Evolutionary conservation across 345 rosid species (phyloP), one percentile per base, ranked within the genome.

Genomic region (Pistacia integerrima): DNA sequence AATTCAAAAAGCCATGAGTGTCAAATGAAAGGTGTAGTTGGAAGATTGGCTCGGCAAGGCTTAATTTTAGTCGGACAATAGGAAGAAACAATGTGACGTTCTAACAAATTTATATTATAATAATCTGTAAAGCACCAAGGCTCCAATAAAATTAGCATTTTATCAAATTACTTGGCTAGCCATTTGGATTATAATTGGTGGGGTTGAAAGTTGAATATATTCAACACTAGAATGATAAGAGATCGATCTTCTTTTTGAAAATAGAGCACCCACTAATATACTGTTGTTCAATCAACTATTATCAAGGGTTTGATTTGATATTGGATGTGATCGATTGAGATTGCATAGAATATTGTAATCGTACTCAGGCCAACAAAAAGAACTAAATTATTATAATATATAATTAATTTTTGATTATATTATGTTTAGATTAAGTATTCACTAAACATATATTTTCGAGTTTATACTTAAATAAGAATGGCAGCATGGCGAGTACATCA

Each of bases 121-220:
- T 25, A 25, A 25, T n/a, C 0, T 20, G 1, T 8, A 10, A 52
- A 35, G 12, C 69, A n/a, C 54, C 52, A 65, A 44, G 6, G 0
- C 25, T 35, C 17, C n/a, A 46, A 46, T 3, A 20, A 0, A n/a
- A 20, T 66, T 33, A 66, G 36, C 41, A 30, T 30, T 30, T 30
- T 2, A 55, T 66, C 70, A 66, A 66, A 22, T 66, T 66, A 66
- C 35, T 46, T 66, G 70, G 70, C 70, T 20, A 65, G 33, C 11
- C 16, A 46, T 67, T 22, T 38, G 5, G 5, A 14, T 30, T 30
- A 5, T 10, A n/a, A 30, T 28, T 67, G 36, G 70, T 67, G 70
- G 70, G 70, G 70, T 66, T 66, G 55, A 20, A 13, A 5, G 4
- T 17, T 44, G 4, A 44, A 20, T 18, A 66, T 66, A n/a, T 44